Evolutionary conservation across 2,329 filamentous ascomycete species (phyloP).

Genomic region (Apiospora kogelbergensis): DNA sequence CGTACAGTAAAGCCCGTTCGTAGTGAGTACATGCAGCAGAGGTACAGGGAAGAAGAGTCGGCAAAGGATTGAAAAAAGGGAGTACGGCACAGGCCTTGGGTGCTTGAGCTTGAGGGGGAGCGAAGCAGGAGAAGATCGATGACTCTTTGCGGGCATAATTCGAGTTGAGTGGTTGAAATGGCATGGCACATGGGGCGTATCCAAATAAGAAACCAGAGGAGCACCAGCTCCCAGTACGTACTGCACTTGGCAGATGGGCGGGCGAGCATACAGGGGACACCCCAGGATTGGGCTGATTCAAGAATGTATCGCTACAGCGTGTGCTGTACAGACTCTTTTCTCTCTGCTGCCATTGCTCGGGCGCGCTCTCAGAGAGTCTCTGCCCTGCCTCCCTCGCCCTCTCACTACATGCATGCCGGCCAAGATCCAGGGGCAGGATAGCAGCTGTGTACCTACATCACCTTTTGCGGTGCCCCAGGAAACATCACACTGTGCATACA

Average conservation of each 20-base stretch:
- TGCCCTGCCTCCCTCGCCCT: not conserved
- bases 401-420: not conserved
- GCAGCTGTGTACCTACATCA: not conserved
- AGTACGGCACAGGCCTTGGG: constrained; percentile 5
- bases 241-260: not conserved
- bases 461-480: not conserved
- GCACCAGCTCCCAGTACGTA: not conserved
- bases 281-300: constrained; percentile 2
- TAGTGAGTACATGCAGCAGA: not conserved
- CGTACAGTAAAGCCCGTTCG: not conserved
- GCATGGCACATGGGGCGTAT: constrained; percentile 2
- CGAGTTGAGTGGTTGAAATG: not conserved
- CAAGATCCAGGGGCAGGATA: constrained; percentile 2
- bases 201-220: not conserved
- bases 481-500: not conserved
- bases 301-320: constrained; percentile 1
- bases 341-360: not conserved
- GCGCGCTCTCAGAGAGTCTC: too few relatives aligned
- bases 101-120: not conserved
- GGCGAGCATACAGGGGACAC: not conserved
- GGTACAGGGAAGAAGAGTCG: not conserved
- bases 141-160: constrained; percentile 15
- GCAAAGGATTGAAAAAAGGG: constrained; percentile 6
- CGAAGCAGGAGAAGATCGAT: constrained; percentile 16
- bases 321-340: not conserved